phyloP scores from a whole-genome alignment of 306 rosid genomes.

The Rosa rugosa region DNA sequence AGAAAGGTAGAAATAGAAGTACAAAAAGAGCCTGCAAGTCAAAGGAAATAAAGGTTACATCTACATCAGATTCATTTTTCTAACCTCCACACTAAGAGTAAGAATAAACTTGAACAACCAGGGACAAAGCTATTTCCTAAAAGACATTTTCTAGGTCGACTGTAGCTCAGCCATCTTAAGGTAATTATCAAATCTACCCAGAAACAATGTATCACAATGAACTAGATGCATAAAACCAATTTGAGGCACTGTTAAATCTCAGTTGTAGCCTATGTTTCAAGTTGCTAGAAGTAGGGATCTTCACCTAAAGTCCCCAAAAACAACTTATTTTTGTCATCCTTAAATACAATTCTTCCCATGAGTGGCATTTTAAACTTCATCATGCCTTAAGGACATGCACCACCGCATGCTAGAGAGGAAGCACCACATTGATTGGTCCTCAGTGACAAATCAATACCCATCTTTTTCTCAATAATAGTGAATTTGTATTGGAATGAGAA shows the following conservation, averaged over 20 bases:
- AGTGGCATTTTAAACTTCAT: neutral
- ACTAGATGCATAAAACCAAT: neutral
- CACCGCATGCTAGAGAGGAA: neutral
- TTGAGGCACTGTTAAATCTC: neutral
- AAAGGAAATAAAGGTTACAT: conserved; percentile 8
- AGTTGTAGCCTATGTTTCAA: neutral
- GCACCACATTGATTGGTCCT: neutral
- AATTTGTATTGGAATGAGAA: neutral
- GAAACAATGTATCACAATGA: neutral
- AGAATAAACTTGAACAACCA: neutral
- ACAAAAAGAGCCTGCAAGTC: conserved; percentile 71
- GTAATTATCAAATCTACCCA: neutral
- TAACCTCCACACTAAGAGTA: neutral
- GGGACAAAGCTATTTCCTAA: neutral
- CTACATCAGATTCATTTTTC: neutral
- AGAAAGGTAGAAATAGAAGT: conserved; percentile 67
- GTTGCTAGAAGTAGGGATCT: neutral
- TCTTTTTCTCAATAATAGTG: too few species aligned
- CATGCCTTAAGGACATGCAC: neutral
- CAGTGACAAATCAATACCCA: neutral
- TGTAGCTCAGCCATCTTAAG: neutral
- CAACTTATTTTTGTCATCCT: neutral
- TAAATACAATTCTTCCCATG: neutral
- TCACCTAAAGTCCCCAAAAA: neutral
- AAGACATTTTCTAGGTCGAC: neutral